Evolutionary conservation across 345 rosid species (phyloP).

Genomic region (Triadica sebifera): DNA sequence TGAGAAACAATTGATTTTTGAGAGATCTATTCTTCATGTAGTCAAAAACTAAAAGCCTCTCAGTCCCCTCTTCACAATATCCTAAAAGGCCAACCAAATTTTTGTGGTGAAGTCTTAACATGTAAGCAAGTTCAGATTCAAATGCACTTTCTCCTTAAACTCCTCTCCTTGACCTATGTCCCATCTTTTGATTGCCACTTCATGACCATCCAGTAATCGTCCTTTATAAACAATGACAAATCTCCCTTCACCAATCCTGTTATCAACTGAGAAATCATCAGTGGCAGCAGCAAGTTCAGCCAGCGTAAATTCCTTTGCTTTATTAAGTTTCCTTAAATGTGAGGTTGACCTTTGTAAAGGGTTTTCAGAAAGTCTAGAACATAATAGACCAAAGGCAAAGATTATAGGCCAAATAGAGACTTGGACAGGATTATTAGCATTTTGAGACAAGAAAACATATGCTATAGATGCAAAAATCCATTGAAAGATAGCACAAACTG

Average conservation of each 20-base stretch:
- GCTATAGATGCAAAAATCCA: slow-evolving; percentile 1
- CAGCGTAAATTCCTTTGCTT: slow-evolving; percentile 65
- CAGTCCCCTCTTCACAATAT: slow-evolving; percentile 75
- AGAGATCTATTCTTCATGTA: slow-evolving; percentile 79
- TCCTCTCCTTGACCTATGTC: slow-evolving; percentile 60
- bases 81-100: slow-evolving; percentile 85
- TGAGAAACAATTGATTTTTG: slow-evolving; percentile 58
- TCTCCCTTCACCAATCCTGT: slow-evolving; percentile 78
- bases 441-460: background rate
- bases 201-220: slow-evolving; percentile 59
- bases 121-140: slow-evolving; percentile 69
- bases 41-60: slow-evolving; percentile 74
- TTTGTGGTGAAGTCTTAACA: slow-evolving; percentile 83
- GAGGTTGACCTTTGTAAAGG: background rate
- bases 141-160: slow-evolving; percentile 74
- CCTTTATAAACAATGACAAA: slow-evolving; percentile 76
- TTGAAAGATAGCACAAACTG: background rate
- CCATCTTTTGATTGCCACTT: slow-evolving; percentile 81
- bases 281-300: slow-evolving; percentile 74
- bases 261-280: slow-evolving; percentile 58
- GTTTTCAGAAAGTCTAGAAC: background rate
- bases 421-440: background rate
- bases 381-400: background rate
- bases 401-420: slow-evolving; percentile 8
- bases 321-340: background rate